A percentile compares a stretch with the other conserved stretches of the same genome.
phyloP scores from a whole-genome alignment of 2,329 filamentous ascomycete genomes.

The Ceratocystis cubensis region DNA sequence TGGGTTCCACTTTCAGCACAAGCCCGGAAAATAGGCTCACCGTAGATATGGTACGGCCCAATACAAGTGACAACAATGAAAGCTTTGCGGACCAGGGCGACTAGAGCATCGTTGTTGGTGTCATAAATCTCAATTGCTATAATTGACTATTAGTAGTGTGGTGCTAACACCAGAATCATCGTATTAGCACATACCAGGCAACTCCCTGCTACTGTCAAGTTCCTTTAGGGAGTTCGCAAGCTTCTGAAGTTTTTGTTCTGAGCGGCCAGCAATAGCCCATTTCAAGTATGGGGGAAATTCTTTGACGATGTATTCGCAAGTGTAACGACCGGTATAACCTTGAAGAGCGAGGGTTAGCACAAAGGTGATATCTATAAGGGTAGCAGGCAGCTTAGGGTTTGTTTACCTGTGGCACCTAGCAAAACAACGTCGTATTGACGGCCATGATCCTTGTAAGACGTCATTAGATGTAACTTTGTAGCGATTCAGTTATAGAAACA shows the following conservation, averaged over 20 bases:
- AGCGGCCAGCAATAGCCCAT: constrained; percentile 82
- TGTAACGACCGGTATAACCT: constrained; percentile 73
- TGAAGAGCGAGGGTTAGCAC: constrained; percentile 23
- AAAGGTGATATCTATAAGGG: background rate
- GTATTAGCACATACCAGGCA: constrained; percentile 45
- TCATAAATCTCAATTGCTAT: constrained; percentile 41
- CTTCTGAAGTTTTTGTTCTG: constrained; percentile 57
- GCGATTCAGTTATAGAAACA: background rate
- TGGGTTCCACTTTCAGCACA: constrained; percentile 52
- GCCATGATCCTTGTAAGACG: constrained; percentile 35
- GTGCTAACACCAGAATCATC: background rate
- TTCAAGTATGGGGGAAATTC: constrained; percentile 62
- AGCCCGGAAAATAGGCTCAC: constrained; percentile 47
- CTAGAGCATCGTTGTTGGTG: constrained; percentile 35
- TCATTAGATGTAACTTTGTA: constrained; percentile 29
- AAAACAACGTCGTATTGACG: constrained; percentile 47
- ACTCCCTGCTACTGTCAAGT: constrained; percentile 49
- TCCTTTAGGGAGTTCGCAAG: constrained; percentile 57
- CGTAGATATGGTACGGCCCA: constrained; percentile 45
- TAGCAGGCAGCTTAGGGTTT: constrained; percentile 22
- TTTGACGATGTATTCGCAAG: constrained; percentile 60
- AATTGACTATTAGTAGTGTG: background rate
- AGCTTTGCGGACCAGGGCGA: constrained; percentile 42
- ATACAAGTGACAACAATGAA: constrained; percentile 46
- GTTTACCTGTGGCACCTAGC: constrained; percentile 44